Evolutionary conservation across 2,329 filamentous ascomycete species (phyloP).

Genomic region (Coniochaeta sp.): DNA sequence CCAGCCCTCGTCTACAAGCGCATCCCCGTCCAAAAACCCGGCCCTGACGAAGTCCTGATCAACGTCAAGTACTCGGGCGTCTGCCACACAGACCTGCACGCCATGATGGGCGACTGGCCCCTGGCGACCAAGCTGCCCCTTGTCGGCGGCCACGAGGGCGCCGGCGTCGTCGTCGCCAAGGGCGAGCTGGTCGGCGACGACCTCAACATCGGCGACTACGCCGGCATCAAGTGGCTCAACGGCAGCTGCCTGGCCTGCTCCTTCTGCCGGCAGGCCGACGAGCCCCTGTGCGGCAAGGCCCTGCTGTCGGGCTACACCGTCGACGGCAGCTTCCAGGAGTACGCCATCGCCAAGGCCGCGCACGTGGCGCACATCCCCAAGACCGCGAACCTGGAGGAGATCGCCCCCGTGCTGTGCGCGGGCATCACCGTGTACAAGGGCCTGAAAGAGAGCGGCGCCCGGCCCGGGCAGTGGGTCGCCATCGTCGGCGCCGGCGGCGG

Average conservation of each 20-base stretch:
- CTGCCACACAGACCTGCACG: constrained; percentile 78
- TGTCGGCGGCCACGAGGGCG: constrained; percentile 74
- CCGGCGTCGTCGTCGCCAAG: constrained; percentile 73
- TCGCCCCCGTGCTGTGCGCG: constrained; percentile 67
- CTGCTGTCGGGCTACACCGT: constrained; percentile 85
- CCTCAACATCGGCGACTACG: constrained; percentile 74
- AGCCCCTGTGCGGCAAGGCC: constrained; percentile 72
- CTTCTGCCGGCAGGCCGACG: constrained; percentile 75
- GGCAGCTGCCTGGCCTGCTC: constrained; percentile 75
- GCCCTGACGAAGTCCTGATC: constrained; percentile 83
- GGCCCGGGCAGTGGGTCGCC: constrained; percentile 62
- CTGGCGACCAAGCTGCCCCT: constrained; percentile 74
- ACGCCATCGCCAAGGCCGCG: constrained; percentile 77
- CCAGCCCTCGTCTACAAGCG: constrained; percentile 63
- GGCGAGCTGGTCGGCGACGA: constrained; percentile 67
- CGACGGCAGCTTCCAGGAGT: constrained; percentile 90
- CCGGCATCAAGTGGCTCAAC: constrained; percentile 91
- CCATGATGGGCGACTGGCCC: constrained; percentile 87
- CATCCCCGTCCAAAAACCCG: constrained; percentile 75
- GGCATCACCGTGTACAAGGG: constrained; percentile 74
- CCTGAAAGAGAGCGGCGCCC: constrained; percentile 59
- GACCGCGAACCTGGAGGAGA: constrained; percentile 64
- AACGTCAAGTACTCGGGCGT: constrained; percentile 88
- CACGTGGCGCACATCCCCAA: constrained; percentile 79
- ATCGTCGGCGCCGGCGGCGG: constrained; percentile 72